Evolutionary conservation across 2,329 filamentous ascomycete species (phyloP), one percentile per base, ranked within the genome.

Genomic region (Falciphora oryzae): DNA sequence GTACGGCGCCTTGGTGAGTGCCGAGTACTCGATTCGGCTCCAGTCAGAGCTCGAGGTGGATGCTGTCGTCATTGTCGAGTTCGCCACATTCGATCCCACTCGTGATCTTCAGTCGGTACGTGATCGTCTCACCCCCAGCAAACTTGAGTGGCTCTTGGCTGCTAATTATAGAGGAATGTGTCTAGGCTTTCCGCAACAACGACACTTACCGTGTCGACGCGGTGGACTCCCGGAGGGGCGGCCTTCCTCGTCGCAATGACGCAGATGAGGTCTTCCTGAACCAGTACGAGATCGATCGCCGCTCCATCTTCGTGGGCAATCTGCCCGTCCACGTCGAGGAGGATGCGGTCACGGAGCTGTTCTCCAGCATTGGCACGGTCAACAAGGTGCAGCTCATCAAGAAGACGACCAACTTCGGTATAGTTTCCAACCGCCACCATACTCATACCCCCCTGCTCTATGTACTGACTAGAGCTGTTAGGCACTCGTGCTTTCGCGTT

Each of bases 51-150:
- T 80, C 64, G 69, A 71, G 0, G 69, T 81, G 10, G 73, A 75
- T 7, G 72, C 72, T 14, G 73, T 77, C 2, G 75, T 84, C 1
- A 67, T 84, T 6, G 78, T 85, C 35, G 77, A 80, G 31, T 87
- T 82, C 66, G 73, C 76, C 57, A 77, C 76, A 67, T 87, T 83
- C 62, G 81, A 86, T 65, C 74, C 80, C 4, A 75, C 73, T 29
- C 78, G 84, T 28, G 79, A 85, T 65, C 78, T 85, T 5, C 74
- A 80, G 35, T 70, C 74, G 31, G 83, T 85, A 74, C 75, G 81
- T 73, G 35, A 2, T 1, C 11, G 65, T 59, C 38, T 61, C 66
- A 57, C 14, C 13, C 27, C 27, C 31, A n/a, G 5, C 57, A 22
- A 31, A 7, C 14, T 25, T 56, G 1, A 31, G 5, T 59, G 57